phyloP scores from a whole-genome alignment of 2,329 filamentous ascomycete genomes.

The Hymenoscyphus linearis region DNA sequence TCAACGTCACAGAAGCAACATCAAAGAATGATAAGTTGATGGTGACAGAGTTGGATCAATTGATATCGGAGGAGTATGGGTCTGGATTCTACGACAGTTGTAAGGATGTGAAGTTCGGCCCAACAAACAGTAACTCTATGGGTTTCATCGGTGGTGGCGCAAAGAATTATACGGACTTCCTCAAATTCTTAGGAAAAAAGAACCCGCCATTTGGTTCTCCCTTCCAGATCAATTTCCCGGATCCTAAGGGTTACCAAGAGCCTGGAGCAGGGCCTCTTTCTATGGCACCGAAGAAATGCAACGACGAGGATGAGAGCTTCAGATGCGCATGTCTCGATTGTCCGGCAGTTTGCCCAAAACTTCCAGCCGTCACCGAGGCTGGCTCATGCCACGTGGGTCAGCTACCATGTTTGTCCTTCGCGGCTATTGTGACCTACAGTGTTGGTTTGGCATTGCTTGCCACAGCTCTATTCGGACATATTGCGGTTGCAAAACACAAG shows the following conservation, averaged over 20 bases:
- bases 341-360: conserved; percentile 73
- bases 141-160: conserved; percentile 93
- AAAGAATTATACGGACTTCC: conserved; percentile 78
- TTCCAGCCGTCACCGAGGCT: conserved; percentile 67
- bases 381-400: conserved; percentile 76
- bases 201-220: conserved; percentile 81
- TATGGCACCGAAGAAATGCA: conserved; percentile 78
- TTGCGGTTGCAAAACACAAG: conserved; percentile 69
- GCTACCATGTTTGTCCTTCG: conserved; percentile 90
- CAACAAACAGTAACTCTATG: conserved; percentile 90
- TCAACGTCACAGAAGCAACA: conserved; percentile 79
- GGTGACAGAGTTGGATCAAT: conserved; percentile 87
- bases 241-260: conserved; percentile 50
- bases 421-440: conserved; percentile 81
- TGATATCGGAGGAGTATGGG: conserved; percentile 80
- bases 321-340: conserved; percentile 94
- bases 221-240: conserved; percentile 94
- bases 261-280: conserved; percentile 66
- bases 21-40: conserved; percentile 49
- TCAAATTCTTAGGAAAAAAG: conserved; percentile 91
- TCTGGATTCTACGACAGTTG: conserved; percentile 92
- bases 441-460: conserved; percentile 65
- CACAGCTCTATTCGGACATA: conserved; percentile 64
- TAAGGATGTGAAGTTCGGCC: conserved; percentile 97
- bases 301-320: conserved; percentile 79